These are phyloP conservation scores for Euptelea pleiosperma DNA, from an alignment of 164 flowering plant species.

Conservation along the genomic window DNA sequence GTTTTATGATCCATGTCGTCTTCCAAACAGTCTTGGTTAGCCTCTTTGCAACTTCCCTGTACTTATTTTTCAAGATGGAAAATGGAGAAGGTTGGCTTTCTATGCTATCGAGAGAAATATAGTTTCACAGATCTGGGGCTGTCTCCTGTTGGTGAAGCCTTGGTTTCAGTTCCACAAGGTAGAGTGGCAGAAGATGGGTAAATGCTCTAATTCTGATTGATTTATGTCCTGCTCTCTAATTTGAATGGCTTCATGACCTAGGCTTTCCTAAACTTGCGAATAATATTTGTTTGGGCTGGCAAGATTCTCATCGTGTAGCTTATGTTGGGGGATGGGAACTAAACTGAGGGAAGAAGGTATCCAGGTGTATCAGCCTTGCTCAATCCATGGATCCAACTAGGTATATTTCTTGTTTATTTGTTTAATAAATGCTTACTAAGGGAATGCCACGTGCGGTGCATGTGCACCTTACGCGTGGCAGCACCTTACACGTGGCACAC, in stretches of 20 bases:
- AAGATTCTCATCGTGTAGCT: constrained; percentile 42
- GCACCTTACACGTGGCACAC: too few species aligned
- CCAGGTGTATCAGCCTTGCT: constrained; percentile 75
- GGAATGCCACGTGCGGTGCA: too few species aligned
- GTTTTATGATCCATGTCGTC: constrained; percentile 95
- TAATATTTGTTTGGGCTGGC: constrained; percentile 43
- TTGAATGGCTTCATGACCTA: constrained; percentile 13
- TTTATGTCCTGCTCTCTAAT: not conserved
- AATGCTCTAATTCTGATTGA: constrained; percentile 29
- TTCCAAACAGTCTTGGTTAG: constrained; percentile 89
- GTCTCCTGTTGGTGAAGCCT: constrained; percentile 87
- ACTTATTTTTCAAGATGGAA: constrained; percentile 72
- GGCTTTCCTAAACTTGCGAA: constrained; percentile 9
- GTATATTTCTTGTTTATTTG: constrained; percentile 32
- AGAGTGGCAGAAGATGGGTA: constrained; percentile 45
- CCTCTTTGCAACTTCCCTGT: constrained; percentile 91
- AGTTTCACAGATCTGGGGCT: constrained; percentile 80
- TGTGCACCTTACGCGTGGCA: too few species aligned
- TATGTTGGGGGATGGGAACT: constrained; percentile 85
- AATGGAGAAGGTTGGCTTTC: constrained; percentile 49
- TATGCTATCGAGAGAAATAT: constrained; percentile 88
- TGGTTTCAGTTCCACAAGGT: constrained; percentile 74
- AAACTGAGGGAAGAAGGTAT: constrained; percentile 46
- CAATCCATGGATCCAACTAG: constrained; percentile 88
- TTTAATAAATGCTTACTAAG: constrained; percentile 2